Conservation (phyloP, 176 grass and related monocot genomes). For the Oryza nivara region DNA sequence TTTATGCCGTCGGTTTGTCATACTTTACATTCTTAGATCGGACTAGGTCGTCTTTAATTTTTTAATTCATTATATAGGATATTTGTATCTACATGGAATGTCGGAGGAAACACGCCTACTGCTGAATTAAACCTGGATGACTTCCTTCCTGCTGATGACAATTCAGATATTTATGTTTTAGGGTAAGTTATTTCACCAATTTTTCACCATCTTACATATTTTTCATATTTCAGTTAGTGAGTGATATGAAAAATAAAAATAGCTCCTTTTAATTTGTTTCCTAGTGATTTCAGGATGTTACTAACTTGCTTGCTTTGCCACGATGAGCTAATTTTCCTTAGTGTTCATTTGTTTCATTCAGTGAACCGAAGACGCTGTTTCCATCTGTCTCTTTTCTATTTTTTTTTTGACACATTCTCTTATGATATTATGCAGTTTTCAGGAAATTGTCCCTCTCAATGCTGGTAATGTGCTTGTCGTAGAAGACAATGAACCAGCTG, state of each 20-base stretch:
- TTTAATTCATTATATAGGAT: conserved; percentile 56
- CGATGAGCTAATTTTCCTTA: background rate
- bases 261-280: background rate
- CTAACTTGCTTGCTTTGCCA: conserved; percentile 19
- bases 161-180: conserved; percentile 92
- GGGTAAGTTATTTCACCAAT: conserved; percentile 61
- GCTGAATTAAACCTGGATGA: conserved; percentile 73
- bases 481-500: conserved; percentile 82
- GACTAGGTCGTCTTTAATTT: conserved; percentile 28
- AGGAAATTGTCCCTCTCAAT: conserved; percentile 98
- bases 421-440: conserved; percentile 67
- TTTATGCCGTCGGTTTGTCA: background rate
- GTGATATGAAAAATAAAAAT: background rate
- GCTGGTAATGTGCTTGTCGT: conserved; percentile 88
- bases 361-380: background rate
- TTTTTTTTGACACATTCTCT: conserved; percentile 14
- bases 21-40: background rate
- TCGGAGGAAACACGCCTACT: conserved; percentile 78
- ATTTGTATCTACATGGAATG: conserved; percentile 97
- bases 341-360: background rate
- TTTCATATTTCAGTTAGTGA: background rate
- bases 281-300: conserved; percentile 14
- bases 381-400: background rate
- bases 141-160: conserved; percentile 76
- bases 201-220: background rate